Percentiles rank a stretch among this genome's conserved stretches.
Conservation (phyloP, 2,329 filamentous ascomycete genomes). For the Aspergillus sp. region DNA sequence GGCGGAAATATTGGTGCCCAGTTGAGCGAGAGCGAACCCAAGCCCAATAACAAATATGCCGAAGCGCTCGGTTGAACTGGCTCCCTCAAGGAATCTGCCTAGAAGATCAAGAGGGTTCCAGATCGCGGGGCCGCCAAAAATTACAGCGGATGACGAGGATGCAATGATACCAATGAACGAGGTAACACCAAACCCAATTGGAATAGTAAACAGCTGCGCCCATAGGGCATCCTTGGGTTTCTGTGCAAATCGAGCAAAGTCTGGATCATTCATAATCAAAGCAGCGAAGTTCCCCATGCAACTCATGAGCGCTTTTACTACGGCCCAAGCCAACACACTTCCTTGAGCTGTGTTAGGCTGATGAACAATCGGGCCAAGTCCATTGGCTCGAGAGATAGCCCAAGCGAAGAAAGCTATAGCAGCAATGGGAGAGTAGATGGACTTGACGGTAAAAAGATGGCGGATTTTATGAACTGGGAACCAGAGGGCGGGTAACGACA, state of each 20-base stretch:
- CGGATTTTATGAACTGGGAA: conserved; percentile 86
- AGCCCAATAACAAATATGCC: conserved; percentile 72
- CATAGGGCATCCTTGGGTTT: conserved; percentile 75
- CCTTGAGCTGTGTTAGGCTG: conserved; percentile 65
- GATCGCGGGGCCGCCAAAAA: conserved; percentile 62
- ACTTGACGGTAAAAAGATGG: conserved; percentile 88
- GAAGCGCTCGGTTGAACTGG: conserved; percentile 67
- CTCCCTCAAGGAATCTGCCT: conserved; percentile 66
- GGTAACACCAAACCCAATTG: conserved; percentile 70
- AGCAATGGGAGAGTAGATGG: conserved; percentile 78
- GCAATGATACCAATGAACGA: conserved; percentile 84
- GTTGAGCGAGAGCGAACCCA: conserved; percentile 74
- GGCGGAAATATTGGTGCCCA: conserved; percentile 84
- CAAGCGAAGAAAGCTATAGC: conserved; percentile 85
- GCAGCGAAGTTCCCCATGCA: conserved; percentile 90
- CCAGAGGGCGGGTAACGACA: conserved; percentile 80
- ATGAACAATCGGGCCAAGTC: conserved; percentile 77
- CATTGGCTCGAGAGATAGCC: conserved; percentile 77
- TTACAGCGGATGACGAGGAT: conserved; percentile 64
- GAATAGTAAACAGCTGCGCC: conserved; percentile 76
- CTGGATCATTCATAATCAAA: conserved; percentile 75
- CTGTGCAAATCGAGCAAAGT: conserved; percentile 79
- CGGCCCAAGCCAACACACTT: conserved; percentile 72
- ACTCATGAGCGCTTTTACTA: conserved; percentile 83
- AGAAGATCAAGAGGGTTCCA: conserved; percentile 74